These are phyloP conservation scores for Ichthyophonus hoferi DNA, from an alignment of 208 protist genomes.

Conservation along the genomic window DNA sequence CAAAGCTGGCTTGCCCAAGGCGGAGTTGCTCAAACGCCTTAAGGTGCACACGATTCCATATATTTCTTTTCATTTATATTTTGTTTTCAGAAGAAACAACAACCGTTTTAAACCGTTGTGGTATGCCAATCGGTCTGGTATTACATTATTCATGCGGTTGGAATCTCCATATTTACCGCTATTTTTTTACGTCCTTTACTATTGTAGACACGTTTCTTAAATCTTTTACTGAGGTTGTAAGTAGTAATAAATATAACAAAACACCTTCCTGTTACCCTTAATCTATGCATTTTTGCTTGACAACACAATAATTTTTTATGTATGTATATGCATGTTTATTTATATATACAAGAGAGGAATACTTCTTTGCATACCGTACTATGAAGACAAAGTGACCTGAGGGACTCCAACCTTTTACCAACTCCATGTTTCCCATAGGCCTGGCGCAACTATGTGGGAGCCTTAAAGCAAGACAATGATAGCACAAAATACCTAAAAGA, in stretches of 20 bases:
- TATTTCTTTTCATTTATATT: background rate
- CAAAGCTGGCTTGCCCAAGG: background rate
- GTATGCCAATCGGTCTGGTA: too few species aligned
- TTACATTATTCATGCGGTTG: too few species aligned
- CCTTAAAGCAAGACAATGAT: background rate
- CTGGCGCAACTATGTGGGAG: background rate
- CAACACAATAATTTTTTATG: background rate
- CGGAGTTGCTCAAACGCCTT: background rate
- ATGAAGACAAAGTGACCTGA: background rate
- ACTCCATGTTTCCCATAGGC: background rate
- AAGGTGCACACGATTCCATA: background rate
- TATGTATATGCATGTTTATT: background rate
- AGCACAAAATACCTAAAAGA: background rate
- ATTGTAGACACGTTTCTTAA: too few species aligned
- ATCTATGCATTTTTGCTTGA: background rate
- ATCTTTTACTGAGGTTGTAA: too few species aligned
- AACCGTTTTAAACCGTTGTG: too few species aligned
- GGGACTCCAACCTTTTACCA: background rate
- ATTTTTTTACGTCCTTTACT: too few species aligned
- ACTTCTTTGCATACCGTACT: background rate
- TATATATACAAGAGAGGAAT: too few species aligned
- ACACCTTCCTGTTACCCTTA: too few species aligned
- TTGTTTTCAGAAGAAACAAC: background rate
- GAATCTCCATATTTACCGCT: too few species aligned
- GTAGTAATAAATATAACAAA: too few species aligned